Conservation (phyloP, 352 stramenopile genomes). For the Phytophthora megakarya region DNA sequence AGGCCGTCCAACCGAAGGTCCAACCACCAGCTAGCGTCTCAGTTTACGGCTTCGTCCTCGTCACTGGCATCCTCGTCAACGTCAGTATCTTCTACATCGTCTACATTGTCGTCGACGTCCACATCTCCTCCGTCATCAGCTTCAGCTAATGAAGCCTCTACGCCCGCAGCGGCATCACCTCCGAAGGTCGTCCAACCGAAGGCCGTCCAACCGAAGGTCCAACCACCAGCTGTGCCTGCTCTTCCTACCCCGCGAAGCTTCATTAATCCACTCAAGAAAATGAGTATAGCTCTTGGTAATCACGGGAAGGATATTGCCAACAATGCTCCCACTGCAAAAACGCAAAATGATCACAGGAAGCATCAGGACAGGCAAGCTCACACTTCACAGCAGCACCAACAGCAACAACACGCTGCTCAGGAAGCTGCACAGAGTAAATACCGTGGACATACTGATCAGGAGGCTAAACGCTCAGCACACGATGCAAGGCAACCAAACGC, state of each 20-base stretch:
- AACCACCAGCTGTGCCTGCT: conserved; percentile 19
- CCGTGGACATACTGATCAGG: conserved; percentile 38
- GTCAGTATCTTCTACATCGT: conserved; percentile 33
- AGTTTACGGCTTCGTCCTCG: conserved; percentile 30
- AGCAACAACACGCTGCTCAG: conserved; percentile 13
- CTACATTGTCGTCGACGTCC: conserved; percentile 23
- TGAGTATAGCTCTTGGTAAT: conserved; percentile 45
- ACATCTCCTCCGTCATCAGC: conserved; percentile 19
- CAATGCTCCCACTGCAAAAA: conserved; percentile 42
- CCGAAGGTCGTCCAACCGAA: conserved; percentile 32
- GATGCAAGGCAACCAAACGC: conserved; percentile 33
- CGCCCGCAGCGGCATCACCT: conserved; percentile 17
- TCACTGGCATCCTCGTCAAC: conserved; percentile 35
- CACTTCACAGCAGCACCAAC: conserved; percentile 27
- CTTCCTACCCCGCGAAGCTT: conserved; percentile 49
- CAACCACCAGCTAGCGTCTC: conserved; percentile 26
- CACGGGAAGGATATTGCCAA: conserved; percentile 52
- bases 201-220: too few relatives aligned
- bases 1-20: too few relatives aligned
- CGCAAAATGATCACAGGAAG: conserved; percentile 37
- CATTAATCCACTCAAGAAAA: conserved; percentile 69
- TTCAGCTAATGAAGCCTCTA: conserved; percentile 16
- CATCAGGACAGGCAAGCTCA: conserved; percentile 33
- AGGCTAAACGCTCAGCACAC: conserved; percentile 43
- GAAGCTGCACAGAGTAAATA: conserved; percentile 34